These are phyloP conservation scores for Paecilomyces niveus DNA, from an alignment of 2,329 filamentous ascomycete genomes.

Conservation along the genomic window DNA sequence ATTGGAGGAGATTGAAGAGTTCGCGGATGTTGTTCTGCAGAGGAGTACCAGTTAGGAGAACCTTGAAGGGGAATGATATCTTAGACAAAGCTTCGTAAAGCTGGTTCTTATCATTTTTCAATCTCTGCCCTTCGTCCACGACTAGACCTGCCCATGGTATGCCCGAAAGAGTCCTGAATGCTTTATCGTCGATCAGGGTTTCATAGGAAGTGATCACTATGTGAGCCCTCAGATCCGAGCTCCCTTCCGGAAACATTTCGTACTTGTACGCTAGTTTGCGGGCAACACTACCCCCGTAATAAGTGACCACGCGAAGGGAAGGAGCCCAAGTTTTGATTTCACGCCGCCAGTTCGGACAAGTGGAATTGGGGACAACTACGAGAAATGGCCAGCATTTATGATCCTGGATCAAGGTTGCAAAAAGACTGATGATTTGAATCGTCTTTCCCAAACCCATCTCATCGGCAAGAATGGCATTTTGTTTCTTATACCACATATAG, in stretches of 20 bases:
- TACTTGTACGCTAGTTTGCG: slow-evolving; percentile 72
- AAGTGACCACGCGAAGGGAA: slow-evolving; percentile 78
- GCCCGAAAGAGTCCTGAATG: slow-evolving; percentile 56
- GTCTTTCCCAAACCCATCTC: slow-evolving; percentile 99
- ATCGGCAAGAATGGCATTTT: slow-evolving; percentile 87
- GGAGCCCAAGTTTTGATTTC: slow-evolving; percentile 95
- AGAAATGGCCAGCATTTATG: slow-evolving; percentile 83
- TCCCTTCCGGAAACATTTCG: slow-evolving; percentile 67
- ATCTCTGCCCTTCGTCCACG: slow-evolving; percentile 88
- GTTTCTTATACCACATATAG: slow-evolving; percentile 73
- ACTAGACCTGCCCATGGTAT: slow-evolving; percentile 83
- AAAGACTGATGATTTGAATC: slow-evolving; percentile 79
- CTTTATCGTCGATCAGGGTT: slow-evolving; percentile 67
- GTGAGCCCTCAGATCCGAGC: slow-evolving; percentile 70
- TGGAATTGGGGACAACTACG: slow-evolving; percentile 88
- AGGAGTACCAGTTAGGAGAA: slow-evolving; percentile 82
- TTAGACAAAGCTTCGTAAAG: slow-evolving; percentile 68
- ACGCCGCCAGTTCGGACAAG: slow-evolving; percentile 93
- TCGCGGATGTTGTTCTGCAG: slow-evolving; percentile 81
- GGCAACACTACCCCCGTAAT: slow-evolving; percentile 70
- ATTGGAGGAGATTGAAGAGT: slow-evolving; percentile 93
- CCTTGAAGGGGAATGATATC: slow-evolving; percentile 72
- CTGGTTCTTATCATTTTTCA: slow-evolving; percentile 85
- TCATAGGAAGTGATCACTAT: slow-evolving; percentile 95
- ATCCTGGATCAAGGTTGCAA: slow-evolving; percentile 65